phyloP scores from a whole-genome alignment of 371 early-diverging fungal species.

The Lichtheimia ramosa region DNA sequence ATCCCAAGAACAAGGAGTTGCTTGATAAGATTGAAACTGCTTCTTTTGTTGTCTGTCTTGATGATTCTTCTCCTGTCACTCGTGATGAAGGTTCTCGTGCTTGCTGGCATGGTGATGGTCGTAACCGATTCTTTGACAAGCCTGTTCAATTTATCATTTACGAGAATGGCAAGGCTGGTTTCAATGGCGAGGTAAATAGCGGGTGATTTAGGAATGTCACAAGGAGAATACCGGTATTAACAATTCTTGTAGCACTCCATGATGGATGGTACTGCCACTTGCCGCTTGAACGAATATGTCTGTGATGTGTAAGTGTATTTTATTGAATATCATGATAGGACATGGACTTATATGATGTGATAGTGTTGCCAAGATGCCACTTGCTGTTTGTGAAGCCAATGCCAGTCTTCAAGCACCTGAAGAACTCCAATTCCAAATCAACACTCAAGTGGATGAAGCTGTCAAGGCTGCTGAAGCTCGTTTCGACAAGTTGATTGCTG shows the following conservation, averaged over 20 bases:
- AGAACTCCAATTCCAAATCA: conserved; percentile 70
- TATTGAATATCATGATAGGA: no score
- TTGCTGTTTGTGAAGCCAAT: conserved; percentile 65
- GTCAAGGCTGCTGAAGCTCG: conserved; percentile 64
- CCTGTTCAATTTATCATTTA: conserved; percentile 89
- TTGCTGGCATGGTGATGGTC: conserved; percentile 94
- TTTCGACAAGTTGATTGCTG: conserved; percentile 71
- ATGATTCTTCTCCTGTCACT: conserved; percentile 80
- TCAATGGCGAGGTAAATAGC: conserved; percentile 75
- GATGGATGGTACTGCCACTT: conserved; percentile 96
- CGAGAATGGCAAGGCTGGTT: conserved; percentile 95
- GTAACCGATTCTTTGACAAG: conserved; percentile 95
- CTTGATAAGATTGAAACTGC: conserved; percentile 84
- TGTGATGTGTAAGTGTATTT: conserved; percentile 36
- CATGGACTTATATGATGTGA: neutral
- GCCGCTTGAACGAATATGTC: conserved; percentile 72
- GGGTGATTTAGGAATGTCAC: neutral
- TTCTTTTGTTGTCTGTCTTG: conserved; percentile 86
- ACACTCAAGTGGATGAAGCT: conserved; percentile 48
- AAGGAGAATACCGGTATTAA: neutral
- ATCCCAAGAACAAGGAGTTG: conserved; percentile 67
- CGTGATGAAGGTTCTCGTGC: conserved; percentile 79
- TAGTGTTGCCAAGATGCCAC: conserved; percentile 48
- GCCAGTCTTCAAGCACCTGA: conserved; percentile 62
- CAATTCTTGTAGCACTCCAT: conserved; percentile 72